Percentiles rank a stretch among this genome's conserved stretches.
Conservation (phyloP, 1,139 yeast species). For the Trichomonascaceae sp. region DNA sequence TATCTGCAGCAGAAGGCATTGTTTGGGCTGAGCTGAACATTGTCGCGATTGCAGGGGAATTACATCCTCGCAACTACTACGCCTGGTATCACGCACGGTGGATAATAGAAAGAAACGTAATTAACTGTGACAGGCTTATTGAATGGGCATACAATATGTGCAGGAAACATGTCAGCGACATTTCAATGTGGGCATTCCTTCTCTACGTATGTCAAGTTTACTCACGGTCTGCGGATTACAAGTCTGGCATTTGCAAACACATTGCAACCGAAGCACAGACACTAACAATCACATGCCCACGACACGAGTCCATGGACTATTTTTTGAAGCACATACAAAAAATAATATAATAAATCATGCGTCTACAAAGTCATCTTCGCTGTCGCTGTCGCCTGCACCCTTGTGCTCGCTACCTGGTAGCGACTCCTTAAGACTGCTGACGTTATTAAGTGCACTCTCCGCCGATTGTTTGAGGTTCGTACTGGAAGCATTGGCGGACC, state of each 20-base stretch:
- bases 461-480: conserved; percentile 1
- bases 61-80: conserved; percentile 35
- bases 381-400: conserved; percentile 8
- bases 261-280: conserved; percentile 6
- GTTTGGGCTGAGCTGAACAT: conserved; percentile 16
- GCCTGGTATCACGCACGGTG: conserved; percentile 32
- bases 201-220: conserved; percentile 11
- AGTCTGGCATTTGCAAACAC: conserved; percentile 2
- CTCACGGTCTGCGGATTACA: no score
- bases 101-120: conserved; percentile 12
- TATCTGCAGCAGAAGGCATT: no score
- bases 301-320: conserved; percentile 13
- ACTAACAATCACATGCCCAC: conserved; percentile 9
- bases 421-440: conserved; percentile 6
- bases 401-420: conserved; percentile 4
- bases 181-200: conserved; percentile 34
- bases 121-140: conserved; percentile 5
- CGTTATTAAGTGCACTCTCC: conserved; percentile 5
- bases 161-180: conserved; percentile 26
- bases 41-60: conserved; percentile 24
- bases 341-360: conserved; percentile 6
- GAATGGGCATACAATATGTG: conserved; percentile 23
- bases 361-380: conserved; percentile 16
- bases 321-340: not conserved
- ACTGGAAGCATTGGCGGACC: conserved; percentile 4